These are phyloP conservation scores for Suillus placidus DNA, from an alignment of 768 basidiomycete genomes.

Conservation along the genomic window DNA sequence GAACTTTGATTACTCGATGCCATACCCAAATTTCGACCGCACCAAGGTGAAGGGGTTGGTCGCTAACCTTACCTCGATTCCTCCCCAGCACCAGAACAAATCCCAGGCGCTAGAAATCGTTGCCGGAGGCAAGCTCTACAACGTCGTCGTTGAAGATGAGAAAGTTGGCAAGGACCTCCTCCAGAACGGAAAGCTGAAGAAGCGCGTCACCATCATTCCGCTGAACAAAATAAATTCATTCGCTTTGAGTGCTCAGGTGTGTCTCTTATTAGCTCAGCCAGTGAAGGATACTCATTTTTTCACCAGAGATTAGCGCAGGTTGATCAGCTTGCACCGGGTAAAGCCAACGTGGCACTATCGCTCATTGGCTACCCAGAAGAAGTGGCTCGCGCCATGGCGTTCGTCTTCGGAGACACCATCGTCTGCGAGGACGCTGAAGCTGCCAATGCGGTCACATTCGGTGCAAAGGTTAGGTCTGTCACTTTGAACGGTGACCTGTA, in stretches of 20 bases:
- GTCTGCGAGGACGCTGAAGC: slow-evolving; percentile 88
- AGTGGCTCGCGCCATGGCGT: slow-evolving; percentile 86
- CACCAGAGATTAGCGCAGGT: slow-evolving; percentile 77
- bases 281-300: not conserved
- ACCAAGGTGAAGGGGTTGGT: slow-evolving; percentile 89
- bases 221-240: slow-evolving; percentile 85
- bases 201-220: slow-evolving; percentile 91
- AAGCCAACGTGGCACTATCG: slow-evolving; percentile 85
- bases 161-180: slow-evolving; percentile 84
- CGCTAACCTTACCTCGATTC: slow-evolving; percentile 82
- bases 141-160: slow-evolving; percentile 93
- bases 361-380: slow-evolving; percentile 82
- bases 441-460: slow-evolving; percentile 88
- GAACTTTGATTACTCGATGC: slow-evolving; percentile 82
- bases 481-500: slow-evolving; percentile 96
- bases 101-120: slow-evolving; percentile 92
- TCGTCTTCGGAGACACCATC: slow-evolving; percentile 91
- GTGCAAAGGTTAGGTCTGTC: slow-evolving; percentile 71
- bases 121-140: slow-evolving; percentile 87
- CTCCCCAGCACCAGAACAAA: slow-evolving; percentile 68
- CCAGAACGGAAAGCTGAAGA: slow-evolving; percentile 75
- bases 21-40: slow-evolving; percentile 80
- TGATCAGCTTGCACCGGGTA: slow-evolving; percentile 70
- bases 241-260: slow-evolving; percentile 53
- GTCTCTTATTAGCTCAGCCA: slow-evolving; percentile 8